Conservation (phyloP, 495 filamentous ascomycete species). For the Aspergillus kassunensis region DNA sequence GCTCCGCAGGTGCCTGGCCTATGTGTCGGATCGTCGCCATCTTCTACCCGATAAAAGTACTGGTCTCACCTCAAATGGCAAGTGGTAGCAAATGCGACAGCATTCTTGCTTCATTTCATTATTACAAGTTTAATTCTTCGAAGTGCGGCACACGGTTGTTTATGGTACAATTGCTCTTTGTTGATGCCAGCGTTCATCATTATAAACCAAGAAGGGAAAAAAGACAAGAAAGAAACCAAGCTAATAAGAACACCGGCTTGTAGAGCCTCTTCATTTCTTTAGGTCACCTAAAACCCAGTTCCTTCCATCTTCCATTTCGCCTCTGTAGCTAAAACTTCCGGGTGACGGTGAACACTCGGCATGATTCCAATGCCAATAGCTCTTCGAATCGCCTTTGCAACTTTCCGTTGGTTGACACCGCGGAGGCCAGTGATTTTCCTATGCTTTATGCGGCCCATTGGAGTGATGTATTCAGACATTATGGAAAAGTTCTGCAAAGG, state of each 20-base stretch:
- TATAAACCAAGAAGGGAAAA: not conserved
- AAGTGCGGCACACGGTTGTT: not conserved
- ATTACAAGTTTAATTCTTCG: constrained; percentile 2
- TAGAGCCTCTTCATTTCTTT: not conserved
- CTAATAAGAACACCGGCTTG: not conserved
- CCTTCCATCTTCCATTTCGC: constrained; percentile 28
- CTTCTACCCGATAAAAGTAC: too few species aligned
- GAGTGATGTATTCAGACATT: constrained; percentile 83
- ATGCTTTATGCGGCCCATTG: constrained; percentile 81
- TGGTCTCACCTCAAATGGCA: too few species aligned
- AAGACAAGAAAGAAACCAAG: not conserved
- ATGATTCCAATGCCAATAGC: constrained; percentile 86
- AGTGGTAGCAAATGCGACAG: too few species aligned
- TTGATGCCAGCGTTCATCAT: constrained; percentile 10
- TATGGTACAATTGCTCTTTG: constrained; percentile 8
- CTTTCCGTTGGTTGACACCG: constrained; percentile 83
- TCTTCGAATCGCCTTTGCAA: constrained; percentile 86
- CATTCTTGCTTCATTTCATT: too few species aligned
- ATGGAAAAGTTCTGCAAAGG: constrained; percentile 80
- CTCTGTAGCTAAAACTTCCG: constrained; percentile 67
- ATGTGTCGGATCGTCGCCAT: constrained; percentile 2
- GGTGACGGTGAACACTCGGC: constrained; percentile 88
- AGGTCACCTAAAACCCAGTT: constrained; percentile 6
- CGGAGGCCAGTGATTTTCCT: constrained; percentile 70
- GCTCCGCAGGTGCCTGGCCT: not conserved